These are phyloP conservation scores for Mucor velutinosus DNA, from an alignment of 371 early-diverging fungal species.

Conservation along the genomic window DNA sequence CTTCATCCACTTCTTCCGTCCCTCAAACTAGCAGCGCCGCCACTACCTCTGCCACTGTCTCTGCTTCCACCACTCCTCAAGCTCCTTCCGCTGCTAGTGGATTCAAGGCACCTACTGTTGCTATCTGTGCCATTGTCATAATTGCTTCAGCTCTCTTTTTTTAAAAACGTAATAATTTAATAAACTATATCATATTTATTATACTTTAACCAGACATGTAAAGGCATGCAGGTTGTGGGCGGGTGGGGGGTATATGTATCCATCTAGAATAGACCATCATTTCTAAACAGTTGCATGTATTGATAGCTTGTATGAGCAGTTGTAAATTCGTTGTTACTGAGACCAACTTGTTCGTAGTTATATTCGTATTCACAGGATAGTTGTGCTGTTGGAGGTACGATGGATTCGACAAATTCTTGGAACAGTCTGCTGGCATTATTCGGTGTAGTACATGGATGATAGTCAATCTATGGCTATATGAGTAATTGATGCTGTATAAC, in stretches of 20 bases:
- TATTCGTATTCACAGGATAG: conserved; percentile 53
- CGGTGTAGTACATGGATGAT: conserved; percentile 51
- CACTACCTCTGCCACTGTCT: background rate
- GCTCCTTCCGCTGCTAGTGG: conserved; percentile 7
- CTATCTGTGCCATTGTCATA: conserved; percentile 5
- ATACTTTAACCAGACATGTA: background rate
- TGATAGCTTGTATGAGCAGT: conserved; percentile 59
- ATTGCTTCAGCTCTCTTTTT: conserved; percentile 18
- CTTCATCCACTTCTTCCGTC: background rate
- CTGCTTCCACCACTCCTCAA: background rate
- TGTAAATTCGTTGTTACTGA: conserved; percentile 50
- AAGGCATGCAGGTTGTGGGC: background rate
- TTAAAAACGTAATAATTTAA: conserved; percentile 5
- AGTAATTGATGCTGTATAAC: background rate
- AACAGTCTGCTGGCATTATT: conserved; percentile 40
- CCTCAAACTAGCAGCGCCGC: conserved; percentile 2
- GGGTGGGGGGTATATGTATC: conserved; percentile 3
- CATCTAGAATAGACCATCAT: conserved; percentile 45
- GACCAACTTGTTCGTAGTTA: conserved; percentile 47
- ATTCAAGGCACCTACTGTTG: conserved; percentile 16
- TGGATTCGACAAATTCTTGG: conserved; percentile 47
- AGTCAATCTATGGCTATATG: conserved; percentile 36
- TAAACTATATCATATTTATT: background rate
- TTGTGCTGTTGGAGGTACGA: conserved; percentile 50
- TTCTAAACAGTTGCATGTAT: conserved; percentile 52